phyloP scores from a whole-genome alignment of 177 flowering plant species.

The Vitis hybrid region DNA sequence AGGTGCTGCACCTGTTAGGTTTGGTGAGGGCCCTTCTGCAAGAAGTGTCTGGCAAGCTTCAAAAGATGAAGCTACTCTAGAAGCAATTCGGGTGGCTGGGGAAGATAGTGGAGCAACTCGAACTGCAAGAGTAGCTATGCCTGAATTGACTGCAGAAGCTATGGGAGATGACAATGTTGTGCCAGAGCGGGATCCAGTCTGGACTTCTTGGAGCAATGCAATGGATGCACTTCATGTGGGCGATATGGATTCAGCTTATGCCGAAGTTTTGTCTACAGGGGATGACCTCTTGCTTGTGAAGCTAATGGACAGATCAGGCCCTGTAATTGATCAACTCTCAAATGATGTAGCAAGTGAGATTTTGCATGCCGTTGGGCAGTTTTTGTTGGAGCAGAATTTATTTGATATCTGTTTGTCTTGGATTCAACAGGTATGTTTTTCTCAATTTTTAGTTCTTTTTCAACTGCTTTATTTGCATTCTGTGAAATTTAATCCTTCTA shows the following conservation, averaged over 20 bases:
- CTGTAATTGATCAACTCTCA: constrained; percentile 86
- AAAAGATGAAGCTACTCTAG: constrained; percentile 97
- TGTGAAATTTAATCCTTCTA: background rate
- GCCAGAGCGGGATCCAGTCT: constrained; percentile 66
- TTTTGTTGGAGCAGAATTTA: constrained; percentile 73
- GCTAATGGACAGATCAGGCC: constrained; percentile 93
- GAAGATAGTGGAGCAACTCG: constrained; percentile 71
- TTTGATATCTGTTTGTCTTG: constrained; percentile 76
- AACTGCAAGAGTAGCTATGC: constrained; percentile 58
- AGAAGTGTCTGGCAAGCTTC: constrained; percentile 99
- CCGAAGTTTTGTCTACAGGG: constrained; percentile 77
- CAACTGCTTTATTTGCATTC: background rate
- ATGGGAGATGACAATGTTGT: constrained; percentile 58
- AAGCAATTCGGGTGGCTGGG: constrained; percentile 96
- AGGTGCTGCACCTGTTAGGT: constrained; percentile 66
- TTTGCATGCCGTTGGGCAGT: constrained; percentile 71
- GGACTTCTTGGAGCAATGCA: constrained; percentile 90
- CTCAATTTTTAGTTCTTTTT: background rate
- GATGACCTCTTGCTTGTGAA: constrained; percentile 87
- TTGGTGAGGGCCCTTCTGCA: constrained; percentile 98
- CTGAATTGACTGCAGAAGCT: constrained; percentile 72
- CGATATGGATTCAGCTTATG: constrained; percentile 88
- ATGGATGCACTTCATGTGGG: constrained; percentile 87
- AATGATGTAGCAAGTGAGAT: constrained; percentile 69
- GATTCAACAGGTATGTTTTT: constrained; percentile 81